Base-by-base conservation (phyloP, 495 filamentous ascomycete species). In the Talaromyces ruber region DNA sequence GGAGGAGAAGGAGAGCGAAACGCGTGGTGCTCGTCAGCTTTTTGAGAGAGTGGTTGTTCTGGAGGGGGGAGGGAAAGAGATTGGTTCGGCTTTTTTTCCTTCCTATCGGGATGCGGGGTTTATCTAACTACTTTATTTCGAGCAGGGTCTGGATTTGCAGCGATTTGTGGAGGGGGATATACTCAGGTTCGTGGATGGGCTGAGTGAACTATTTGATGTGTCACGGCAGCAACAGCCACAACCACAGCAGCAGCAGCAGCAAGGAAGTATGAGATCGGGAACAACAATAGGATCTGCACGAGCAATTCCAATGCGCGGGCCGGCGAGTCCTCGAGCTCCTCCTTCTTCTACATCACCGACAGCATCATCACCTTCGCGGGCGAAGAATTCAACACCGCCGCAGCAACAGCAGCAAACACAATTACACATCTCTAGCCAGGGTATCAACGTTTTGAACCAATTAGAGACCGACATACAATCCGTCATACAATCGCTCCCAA, bases 11-110 rank as follows among this genome's bases (percentile, higher is more conserved):
- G 34, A 45, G 39, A n/a, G 56, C 58, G 1, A 54, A 14, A 43
- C 78, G 79, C n/a, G 85, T 98, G 4, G 74, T 96, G 16, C 75
- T 97, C 0, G 84, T 93, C 63, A 92, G 88, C 75, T 97, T 87
- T 72, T 75, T 95, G 73, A 82, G 89, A 58, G 86, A 92, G 66
- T 81, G 75, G 63, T 75, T 80, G 26, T 95, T 95, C 69, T 96
- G 92, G 92, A 85, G 72, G 54, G 78, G 85, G 4, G 80, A 81
- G 50, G 81, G 80, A 26, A 81, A 80, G 61, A 82, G 82, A 71
- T 68, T 91, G 64, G 84, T 87, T 77, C 6, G 37, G 32, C 61
- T 56, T 45, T 50, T 26, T 37, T 67, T 32, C 28, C 63, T 30
- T 18, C 0, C n/a, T n/a, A n/a, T n/a, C n/a, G n/a, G n/a, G n/a